Base-by-base conservation (phyloP, 441 rosid species). In the Adansonia grandidieri region DNA sequence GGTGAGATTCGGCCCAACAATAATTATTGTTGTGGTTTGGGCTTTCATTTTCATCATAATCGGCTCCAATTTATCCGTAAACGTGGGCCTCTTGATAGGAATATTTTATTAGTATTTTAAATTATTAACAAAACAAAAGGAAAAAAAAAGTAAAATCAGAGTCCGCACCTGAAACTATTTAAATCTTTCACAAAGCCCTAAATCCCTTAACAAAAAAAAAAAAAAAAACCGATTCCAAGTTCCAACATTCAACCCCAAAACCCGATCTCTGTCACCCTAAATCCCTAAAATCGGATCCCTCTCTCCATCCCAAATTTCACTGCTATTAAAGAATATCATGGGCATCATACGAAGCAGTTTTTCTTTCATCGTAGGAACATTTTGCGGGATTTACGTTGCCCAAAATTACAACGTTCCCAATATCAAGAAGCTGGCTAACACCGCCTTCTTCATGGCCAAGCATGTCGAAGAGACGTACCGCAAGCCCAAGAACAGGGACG, bases 371-470 rank as follows among this genome's bases (percentile, higher is more conserved):
- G 53, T 77, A 50, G 96, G 98, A 62, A 88, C 95, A 28, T 83
- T 82, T 3, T 86, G 87, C 32, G 98, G 96, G 75, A 83, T 92
- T 82, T 95, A 92, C 91, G 42, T 95, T 50, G 97, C 98, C 54
- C 98, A 95, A 80, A 95, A 91, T 86, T 95, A 95, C 89, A 62
- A 86, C 82, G 96, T 95, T 56, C 98, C 97, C 15, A 93, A 92
- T 86, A 86, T 93, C 85, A 92, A 80, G 82, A 86, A 86, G 84
- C 83, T 93, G 15, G 86, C 83, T 6, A 64, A 76, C 79, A 82
- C 87, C 28, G 89, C 84, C 53, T 60, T 92, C 69, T 82, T 87
- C 73, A 88, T 75, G 85, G 98, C 93, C 19, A 92, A 89, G 80
- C 84, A 86, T 42, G 24, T 84, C 28, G 96, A 93, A 77, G 91